Percentiles rank a stretch among this genome's conserved stretches.
These are phyloP conservation scores for Penicillium sp. DNA, from an alignment of 2,329 filamentous ascomycete genomes.

Conservation along the genomic window DNA sequence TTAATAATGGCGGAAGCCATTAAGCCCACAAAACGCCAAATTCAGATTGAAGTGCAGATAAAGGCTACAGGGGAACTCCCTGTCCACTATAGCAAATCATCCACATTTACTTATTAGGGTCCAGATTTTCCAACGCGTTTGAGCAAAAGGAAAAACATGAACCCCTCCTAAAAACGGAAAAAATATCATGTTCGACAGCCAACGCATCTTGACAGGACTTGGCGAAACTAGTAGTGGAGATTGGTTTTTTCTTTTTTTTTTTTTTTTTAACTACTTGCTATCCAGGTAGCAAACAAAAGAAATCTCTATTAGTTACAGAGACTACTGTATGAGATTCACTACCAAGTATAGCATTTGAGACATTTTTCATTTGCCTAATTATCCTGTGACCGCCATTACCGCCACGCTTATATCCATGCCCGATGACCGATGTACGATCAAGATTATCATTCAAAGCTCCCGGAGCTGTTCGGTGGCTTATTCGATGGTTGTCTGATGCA, in stretches of 20 bases:
- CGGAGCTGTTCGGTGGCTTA: slow-evolving; percentile 20
- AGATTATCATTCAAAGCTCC: background rate
- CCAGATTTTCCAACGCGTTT: background rate
- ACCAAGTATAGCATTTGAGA: background rate
- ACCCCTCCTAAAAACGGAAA: background rate
- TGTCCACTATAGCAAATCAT: background rate
- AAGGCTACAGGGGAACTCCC: background rate
- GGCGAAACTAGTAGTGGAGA: background rate
- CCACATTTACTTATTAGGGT: background rate
- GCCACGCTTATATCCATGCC: background rate
- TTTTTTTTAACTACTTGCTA: background rate
- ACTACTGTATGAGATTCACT: background rate
- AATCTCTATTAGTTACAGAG: background rate
- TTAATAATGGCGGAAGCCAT: background rate
- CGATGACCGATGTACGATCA: background rate
- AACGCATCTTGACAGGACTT: background rate
- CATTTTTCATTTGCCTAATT: background rate
- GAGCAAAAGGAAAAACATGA: background rate
- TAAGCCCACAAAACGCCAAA: background rate
- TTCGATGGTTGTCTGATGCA: slow-evolving; percentile 7
- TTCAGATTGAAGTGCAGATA: slow-evolving; percentile 1
- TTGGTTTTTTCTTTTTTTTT: background rate
- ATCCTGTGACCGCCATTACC: slow-evolving; percentile 7
- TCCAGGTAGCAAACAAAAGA: slow-evolving; percentile 2
- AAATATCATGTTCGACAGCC: background rate